Evolutionary conservation across 1,139 yeast genomes (phyloP).

Genomic region (Scheffersomyces titani): DNA sequence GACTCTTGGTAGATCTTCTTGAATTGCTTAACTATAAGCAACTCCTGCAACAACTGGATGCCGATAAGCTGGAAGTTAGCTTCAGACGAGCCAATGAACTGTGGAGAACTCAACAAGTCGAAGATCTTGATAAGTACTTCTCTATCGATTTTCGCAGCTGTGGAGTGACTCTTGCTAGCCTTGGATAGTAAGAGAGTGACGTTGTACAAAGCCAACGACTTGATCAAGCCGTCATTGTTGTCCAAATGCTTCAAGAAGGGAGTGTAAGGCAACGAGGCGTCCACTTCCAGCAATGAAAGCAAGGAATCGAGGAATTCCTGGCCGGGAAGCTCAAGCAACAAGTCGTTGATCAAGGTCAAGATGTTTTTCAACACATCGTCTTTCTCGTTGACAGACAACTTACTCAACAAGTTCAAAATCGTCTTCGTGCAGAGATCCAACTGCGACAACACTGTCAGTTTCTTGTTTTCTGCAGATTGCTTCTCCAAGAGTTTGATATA

Average conservation of each 20-base stretch:
- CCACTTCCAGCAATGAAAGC: conserved; percentile 46
- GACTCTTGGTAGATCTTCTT: conserved; percentile 59
- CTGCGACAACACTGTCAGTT: conserved; percentile 42
- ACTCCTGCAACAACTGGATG: conserved; percentile 64
- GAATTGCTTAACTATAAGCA: conserved; percentile 59
- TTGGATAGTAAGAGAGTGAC: conserved; percentile 41
- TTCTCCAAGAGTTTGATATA: conserved; percentile 67
- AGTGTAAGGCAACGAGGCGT: conserved; percentile 53
- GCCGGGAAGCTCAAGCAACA: conserved; percentile 46
- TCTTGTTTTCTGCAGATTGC: conserved; percentile 40
- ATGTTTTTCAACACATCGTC: conserved; percentile 78
- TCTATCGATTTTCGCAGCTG: conserved; percentile 20
- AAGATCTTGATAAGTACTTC: conserved; percentile 44
- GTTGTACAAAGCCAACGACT: conserved; percentile 47
- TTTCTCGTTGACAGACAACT: conserved; percentile 44
- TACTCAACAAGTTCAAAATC: conserved; percentile 56
- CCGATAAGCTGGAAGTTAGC: conserved; percentile 62
- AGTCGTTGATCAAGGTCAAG: conserved; percentile 67
- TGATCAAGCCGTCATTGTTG: conserved; percentile 47
- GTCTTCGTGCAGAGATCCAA: conserved; percentile 58
- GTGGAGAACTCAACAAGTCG: conserved; percentile 39
- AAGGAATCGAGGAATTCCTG: conserved; percentile 46
- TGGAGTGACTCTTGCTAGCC: conserved; percentile 16
- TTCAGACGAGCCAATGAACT: conserved; percentile 49
- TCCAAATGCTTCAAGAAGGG: conserved; percentile 57